Evolutionary conservation across 176 grass and related monocot genomes (phyloP).

Genomic region (Panicum miliaceum): DNA sequence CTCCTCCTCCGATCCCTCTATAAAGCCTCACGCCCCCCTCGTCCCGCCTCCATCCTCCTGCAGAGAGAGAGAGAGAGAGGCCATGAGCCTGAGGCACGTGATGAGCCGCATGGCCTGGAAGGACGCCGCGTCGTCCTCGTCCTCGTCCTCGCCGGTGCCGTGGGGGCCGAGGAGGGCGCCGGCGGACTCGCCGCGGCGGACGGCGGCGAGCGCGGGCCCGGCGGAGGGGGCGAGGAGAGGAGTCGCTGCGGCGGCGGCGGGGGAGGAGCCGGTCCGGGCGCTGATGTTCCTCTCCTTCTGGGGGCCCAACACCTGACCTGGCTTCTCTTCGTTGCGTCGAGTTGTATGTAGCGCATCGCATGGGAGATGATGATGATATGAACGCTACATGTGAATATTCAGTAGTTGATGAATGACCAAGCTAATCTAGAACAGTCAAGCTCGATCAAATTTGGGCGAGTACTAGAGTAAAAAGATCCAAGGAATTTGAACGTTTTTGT

Average conservation of each 20-base stretch:
- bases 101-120: neutral
- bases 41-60: no score
- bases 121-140: neutral
- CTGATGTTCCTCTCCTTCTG: constrained; percentile 43
- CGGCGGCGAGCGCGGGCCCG: no score
- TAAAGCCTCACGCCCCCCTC: neutral
- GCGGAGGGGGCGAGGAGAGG: neutral
- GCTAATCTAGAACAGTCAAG: neutral
- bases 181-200: neutral
- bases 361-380: neutral
- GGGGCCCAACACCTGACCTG: constrained; percentile 12
- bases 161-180: neutral
- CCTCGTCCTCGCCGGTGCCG: neutral
- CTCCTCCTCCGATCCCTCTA: neutral
- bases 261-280: constrained; percentile 22
- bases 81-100: constrained; percentile 29
- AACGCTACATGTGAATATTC: neutral
- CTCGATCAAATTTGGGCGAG: neutral
- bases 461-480: neutral
- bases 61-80: no score
- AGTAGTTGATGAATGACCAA: neutral
- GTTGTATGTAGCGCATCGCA: neutral
- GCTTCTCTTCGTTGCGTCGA: neutral
- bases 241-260: neutral
- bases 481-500: no score